A percentile compares a stretch with the other conserved stretches of the same genome.
These are phyloP conservation scores for Taphrina deformans DNA, from an alignment of 1,139 yeast species.

Conservation along the genomic window DNA sequence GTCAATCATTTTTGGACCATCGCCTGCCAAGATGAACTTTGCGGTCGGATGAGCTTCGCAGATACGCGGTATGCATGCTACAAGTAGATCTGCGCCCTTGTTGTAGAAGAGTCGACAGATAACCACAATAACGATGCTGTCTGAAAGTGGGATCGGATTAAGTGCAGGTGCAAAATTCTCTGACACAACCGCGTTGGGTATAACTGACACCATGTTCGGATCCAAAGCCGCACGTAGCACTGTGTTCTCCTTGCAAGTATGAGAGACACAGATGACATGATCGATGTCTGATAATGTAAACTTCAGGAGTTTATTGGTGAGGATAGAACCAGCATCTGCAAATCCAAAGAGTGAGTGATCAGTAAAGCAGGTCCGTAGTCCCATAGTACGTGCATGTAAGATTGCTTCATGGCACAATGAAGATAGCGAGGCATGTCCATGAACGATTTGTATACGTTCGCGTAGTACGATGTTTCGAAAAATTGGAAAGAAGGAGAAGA, in stretches of 20 bases:
- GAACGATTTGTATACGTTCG: constrained; percentile 83
- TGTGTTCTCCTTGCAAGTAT: constrained; percentile 90
- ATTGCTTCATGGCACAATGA: constrained; percentile 87
- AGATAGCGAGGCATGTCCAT: constrained; percentile 91
- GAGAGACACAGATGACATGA: constrained; percentile 91
- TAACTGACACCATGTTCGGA: constrained; percentile 78
- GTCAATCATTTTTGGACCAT: constrained; percentile 93
- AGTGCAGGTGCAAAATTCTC: constrained; percentile 70
- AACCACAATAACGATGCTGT: constrained; percentile 73
- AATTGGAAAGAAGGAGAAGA: constrained; percentile 82
- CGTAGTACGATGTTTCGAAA: constrained; percentile 80
- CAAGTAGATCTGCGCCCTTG: constrained; percentile 88
- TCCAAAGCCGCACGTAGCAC: constrained; percentile 81
- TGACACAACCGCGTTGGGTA: constrained; percentile 92
- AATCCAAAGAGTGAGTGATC: constrained; percentile 96
- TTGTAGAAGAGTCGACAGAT: constrained; percentile 92
- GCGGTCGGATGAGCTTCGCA: constrained; percentile 66
- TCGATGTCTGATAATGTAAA: constrained; percentile 85
- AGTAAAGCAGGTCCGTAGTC: constrained; percentile 83
- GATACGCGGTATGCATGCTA: constrained; percentile 81
- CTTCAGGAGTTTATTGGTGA: constrained; percentile 82
- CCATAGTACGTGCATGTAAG: constrained; percentile 90
- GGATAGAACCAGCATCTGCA: constrained; percentile 76
- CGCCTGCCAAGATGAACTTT: constrained; percentile 86
- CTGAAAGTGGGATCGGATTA: constrained; percentile 31